Conservation (phyloP, 257 asterid genomes). For the Knoxia roxburghii region DNA sequence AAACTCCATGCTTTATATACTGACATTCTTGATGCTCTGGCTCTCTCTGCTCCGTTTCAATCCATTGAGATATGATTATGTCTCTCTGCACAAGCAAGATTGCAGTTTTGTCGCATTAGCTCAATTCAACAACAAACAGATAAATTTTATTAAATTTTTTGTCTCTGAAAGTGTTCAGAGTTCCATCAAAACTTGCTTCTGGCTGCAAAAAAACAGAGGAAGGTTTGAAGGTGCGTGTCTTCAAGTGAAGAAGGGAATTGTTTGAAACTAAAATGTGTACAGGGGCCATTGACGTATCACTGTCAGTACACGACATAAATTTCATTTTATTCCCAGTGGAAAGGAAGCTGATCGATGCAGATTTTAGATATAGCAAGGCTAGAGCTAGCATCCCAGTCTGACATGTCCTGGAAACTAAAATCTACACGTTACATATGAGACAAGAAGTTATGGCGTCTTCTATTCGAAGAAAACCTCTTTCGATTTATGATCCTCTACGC, state of each 20-base stretch:
- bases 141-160: neutral
- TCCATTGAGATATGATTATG: neutral
- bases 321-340: neutral
- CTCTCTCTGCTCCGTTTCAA: neutral
- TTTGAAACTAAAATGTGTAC: neutral
- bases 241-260: neutral
- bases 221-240: neutral
- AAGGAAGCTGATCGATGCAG: neutral
- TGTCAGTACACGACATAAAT: conserved; percentile 3
- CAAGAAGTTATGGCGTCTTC: conserved; percentile 1
- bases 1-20: conserved; percentile 1
- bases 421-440: conserved; percentile 4
- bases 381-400: neutral
- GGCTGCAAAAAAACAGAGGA: neutral
- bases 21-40: neutral
- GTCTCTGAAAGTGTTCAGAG: neutral
- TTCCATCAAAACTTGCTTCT: neutral
- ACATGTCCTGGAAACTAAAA: conserved; percentile 6
- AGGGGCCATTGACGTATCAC: conserved; percentile 6
- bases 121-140: neutral
- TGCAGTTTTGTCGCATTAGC: conserved; percentile 8
- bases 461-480: no score
- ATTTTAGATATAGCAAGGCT: neutral
- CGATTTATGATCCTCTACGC: no score
- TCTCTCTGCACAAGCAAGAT: neutral